Evolutionary conservation across 2,329 filamentous ascomycete species (phyloP), one percentile per base, ranked within the genome.

Genomic region (Fusarium sulawesiense): DNA sequence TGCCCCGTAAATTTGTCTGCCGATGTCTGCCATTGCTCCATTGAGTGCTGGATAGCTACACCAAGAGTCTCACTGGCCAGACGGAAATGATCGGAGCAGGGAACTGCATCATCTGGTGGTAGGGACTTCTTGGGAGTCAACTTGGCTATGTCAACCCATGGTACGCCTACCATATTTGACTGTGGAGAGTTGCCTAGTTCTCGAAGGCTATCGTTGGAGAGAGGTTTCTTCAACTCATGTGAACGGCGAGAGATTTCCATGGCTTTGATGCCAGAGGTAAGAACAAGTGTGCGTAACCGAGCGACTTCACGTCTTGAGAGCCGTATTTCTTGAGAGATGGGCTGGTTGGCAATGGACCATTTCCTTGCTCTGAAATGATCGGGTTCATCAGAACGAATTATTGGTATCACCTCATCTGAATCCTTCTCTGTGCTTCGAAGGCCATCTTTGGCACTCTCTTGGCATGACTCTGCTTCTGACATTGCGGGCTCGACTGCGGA

Each of bases 221-320:
- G 79, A 0, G 83, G 77, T 20, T 80, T 77, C 50, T 79, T 80
- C 12, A 78, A 76, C 37, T 84, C 83, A 46, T 90, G 81, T 6
- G 91, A 89, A 48, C 91, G 88, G 6, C 89, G 87, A 29, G 86
- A 85, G 57, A 98, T 92, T 76, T 96, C 93, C 75, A 90, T 90
- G 1, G 95, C 94, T 80, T 97, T 97, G 76, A 98, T 90, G n/a
- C 94, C 94, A 0, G 93, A 93, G 68, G 91, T 92, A 23, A 97
- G 84, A 42, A 97, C 87, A 11, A 97, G 84, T 1, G 93, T 88
- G 60, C 89, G 87, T 4, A 94, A 86, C n/a, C 93, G 90, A 18
- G 92, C 92, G 56, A 97, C 87, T 73, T 98, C 95, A n/a, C 88
- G 88, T 73, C 87, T 89, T 12, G 86, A 89, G 30, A 92, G 70